phyloP scores from a whole-genome alignment of 352 stramenopile species.

The Elongisporangium senticosum region DNA sequence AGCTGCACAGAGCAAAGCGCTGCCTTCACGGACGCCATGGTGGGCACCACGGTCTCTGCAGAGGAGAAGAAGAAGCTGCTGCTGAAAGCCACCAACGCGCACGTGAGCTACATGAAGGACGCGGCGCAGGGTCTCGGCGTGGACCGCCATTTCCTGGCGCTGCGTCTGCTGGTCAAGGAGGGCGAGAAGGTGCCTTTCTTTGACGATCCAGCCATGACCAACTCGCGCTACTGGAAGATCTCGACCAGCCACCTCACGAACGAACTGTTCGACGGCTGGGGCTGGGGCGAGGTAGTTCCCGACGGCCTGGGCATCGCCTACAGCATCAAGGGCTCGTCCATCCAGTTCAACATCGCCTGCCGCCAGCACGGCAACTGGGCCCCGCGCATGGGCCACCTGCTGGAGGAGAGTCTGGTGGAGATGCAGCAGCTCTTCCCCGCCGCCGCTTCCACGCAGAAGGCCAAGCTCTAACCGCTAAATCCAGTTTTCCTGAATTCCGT shows the following conservation, averaged over 20 bases:
- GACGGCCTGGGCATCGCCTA: constrained; percentile 78
- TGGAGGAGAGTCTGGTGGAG: constrained; percentile 72
- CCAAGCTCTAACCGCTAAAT: constrained; percentile 50
- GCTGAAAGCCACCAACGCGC: constrained; percentile 30
- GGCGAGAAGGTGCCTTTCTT: constrained; percentile 60
- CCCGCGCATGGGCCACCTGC: constrained; percentile 58
- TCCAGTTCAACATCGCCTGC: constrained; percentile 83
- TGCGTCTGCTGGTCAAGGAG: constrained; percentile 59
- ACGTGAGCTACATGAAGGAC: constrained; percentile 66
- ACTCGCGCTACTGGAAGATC: constrained; percentile 69
- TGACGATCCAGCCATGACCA: constrained; percentile 60
- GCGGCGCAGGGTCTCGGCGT: constrained; percentile 81
- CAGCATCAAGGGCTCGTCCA: constrained; percentile 71
- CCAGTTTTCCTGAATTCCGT: too few species aligned
- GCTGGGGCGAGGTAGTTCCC: constrained; percentile 76
- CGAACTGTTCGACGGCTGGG: constrained; percentile 80
- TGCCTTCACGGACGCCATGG: constrained; percentile 87
- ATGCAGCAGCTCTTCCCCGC: constrained; percentile 66
- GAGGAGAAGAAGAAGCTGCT: constrained; percentile 46
- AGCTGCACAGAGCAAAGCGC: constrained; percentile 75
- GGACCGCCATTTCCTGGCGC: constrained; percentile 92
- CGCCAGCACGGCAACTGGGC: constrained; percentile 44
- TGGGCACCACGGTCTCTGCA: constrained; percentile 24
- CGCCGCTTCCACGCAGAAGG: constrained; percentile 15
- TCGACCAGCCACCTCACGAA: constrained; percentile 80